Conservation (phyloP, 371 early-diverging fungal genomes). For the Lichtheimia hyalospora region DNA sequence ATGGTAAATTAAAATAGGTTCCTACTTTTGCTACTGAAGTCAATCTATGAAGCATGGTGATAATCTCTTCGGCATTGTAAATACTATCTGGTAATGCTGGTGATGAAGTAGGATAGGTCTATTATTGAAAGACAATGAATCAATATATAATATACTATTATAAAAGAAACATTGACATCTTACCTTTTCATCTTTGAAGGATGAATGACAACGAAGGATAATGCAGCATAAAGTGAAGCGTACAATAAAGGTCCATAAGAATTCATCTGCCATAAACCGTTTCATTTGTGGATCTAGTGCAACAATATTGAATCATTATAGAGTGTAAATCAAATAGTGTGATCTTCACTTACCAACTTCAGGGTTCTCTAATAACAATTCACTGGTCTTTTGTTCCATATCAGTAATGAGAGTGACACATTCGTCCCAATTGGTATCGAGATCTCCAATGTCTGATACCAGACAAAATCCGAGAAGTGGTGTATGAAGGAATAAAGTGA, state of each 20-base stretch:
- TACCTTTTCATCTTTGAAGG: constrained; percentile 68
- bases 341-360: constrained; percentile 41
- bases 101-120: constrained; percentile 25
- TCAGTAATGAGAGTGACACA: constrained; percentile 49
- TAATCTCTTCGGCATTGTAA: constrained; percentile 36
- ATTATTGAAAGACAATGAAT: too few species aligned
- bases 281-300: constrained; percentile 55
- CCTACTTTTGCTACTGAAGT: constrained; percentile 41
- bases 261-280: constrained; percentile 86
- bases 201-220: constrained; percentile 62
- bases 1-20: constrained; percentile 46
- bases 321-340: too few species aligned
- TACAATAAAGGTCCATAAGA: constrained; percentile 82
- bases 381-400: constrained; percentile 56
- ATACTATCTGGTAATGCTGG: constrained; percentile 41
- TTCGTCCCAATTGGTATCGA: constrained; percentile 64
- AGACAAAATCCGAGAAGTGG: constrained; percentile 75
- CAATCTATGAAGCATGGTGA: constrained; percentile 36
- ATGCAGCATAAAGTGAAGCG: constrained; percentile 79
- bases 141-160: background rate
- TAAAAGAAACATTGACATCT: background rate
- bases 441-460: constrained; percentile 63
- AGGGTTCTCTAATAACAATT: constrained; percentile 42
- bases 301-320: too few species aligned
- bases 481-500: constrained; percentile 90